A percentile compares a stretch with the other conserved stretches of the same genome.
Conservation (phyloP, 768 basidiomycete genomes). For the Leccinum longicurvipes region DNA sequence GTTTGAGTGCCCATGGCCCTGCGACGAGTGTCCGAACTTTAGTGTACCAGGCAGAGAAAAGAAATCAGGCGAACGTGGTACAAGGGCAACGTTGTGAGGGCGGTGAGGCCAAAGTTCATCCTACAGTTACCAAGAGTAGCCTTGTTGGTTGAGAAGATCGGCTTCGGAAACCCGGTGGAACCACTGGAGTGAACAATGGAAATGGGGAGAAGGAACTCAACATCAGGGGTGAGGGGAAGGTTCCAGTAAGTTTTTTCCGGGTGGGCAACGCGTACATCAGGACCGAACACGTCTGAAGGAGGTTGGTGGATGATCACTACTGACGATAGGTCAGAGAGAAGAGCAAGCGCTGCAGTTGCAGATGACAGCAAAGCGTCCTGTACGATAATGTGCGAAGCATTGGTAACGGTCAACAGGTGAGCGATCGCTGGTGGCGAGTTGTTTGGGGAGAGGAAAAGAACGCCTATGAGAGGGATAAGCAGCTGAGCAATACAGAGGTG, state of each 20-base stretch:
- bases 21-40: background rate
- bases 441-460: conserved; percentile 39
- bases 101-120: conserved; percentile 26
- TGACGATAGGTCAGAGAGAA: conserved; percentile 18
- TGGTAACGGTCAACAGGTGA: conserved; percentile 35
- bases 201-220: conserved; percentile 20
- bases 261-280: conserved; percentile 11
- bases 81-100: conserved; percentile 30
- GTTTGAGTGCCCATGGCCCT: conserved; percentile 24
- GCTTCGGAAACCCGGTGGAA: conserved; percentile 48
- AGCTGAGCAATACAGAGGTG: background rate
- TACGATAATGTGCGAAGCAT: conserved; percentile 21
- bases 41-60: background rate
- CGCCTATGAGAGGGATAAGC: conserved; percentile 8
- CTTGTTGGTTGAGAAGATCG: conserved; percentile 37
- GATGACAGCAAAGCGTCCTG: conserved; percentile 15
- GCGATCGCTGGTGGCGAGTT: conserved; percentile 47
- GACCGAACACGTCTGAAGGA: conserved; percentile 12
- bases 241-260: conserved; percentile 25
- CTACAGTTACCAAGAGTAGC: conserved; percentile 34
- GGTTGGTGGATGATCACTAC: conserved; percentile 24
- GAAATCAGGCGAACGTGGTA: conserved; percentile 25
- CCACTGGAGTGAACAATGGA: conserved; percentile 28
- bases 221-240: conserved; percentile 17
- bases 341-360: conserved; percentile 14